Conservation (phyloP, 768 basidiomycete genomes). For the Lentinula boryana region DNA sequence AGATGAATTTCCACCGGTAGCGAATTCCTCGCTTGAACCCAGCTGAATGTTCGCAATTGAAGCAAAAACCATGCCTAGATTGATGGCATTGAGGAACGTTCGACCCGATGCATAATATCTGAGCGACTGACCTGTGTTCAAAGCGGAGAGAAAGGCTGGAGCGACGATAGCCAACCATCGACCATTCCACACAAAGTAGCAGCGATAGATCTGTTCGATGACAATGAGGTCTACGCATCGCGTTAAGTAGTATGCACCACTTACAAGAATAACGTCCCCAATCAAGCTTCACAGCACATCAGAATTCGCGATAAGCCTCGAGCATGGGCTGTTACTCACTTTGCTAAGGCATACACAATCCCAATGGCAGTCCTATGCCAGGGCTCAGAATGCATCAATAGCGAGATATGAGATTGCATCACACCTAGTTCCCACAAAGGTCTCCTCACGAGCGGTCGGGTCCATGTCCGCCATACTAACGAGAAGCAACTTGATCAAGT, state of each 20-base stretch:
- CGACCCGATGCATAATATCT: not conserved
- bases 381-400: not conserved
- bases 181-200: conserved; percentile 5
- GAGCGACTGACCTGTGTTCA: not conserved
- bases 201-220: not conserved
- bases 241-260: not conserved
- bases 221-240: not conserved
- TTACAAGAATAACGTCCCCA: not conserved
- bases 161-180: not conserved
- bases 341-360: not conserved
- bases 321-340: not conserved
- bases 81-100: not conserved
- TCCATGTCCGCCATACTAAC: not conserved
- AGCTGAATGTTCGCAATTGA: not conserved
- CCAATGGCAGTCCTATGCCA: not conserved
- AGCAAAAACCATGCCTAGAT: not conserved
- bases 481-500: not conserved
- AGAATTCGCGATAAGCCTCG: not conserved
- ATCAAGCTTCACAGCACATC: not conserved
- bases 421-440: not conserved
- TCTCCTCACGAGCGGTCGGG: not conserved
- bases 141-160: not conserved
- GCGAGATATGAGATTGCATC: not conserved
- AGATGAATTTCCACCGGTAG: not conserved
- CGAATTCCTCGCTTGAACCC: conserved; percentile 1